Evolutionary conservation across 2,329 filamentous ascomycete genomes (phyloP), one percentile per base, ranked within the genome.

Genomic region (Curvularia hawaiiensis): DNA sequence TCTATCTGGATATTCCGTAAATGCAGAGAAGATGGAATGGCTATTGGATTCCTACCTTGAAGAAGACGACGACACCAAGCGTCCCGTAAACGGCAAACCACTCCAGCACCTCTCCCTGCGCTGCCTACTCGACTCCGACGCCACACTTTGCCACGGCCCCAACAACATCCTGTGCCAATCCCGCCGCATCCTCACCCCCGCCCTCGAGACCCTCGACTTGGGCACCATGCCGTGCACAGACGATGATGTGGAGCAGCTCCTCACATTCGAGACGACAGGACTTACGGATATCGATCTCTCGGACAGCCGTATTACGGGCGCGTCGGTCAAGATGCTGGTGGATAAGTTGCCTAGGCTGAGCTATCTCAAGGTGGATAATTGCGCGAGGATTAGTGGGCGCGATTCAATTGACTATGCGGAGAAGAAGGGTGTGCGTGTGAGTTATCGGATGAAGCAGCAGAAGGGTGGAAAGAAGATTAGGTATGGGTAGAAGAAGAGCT

Each of bases 381-480:
- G 78, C 47, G 51, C 51, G 2, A 49, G 64, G 7, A 69, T 80
- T 1, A 65, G 51, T 11, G 71, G 73, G 16, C 60, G 72, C 1
- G 79, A 80, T 65, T 79, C 77, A 0, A 67, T 80, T 4, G 68
- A 72, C 12, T 79, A 78, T 70, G 79, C 79, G 3, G 62, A 73
- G 48, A 54, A 50, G 6, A 73, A 73, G 56, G 78, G 78, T 0
- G 59, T 75, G 1, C 16, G 24, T 10, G 68, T 74, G 3, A 60
- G 59, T 18, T 66, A 53, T 45, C 52, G 31, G 31, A 68, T 65
- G 62, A 46, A 44, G 10, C 73, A 75, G 31, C 40, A 31, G 5
- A 59, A 55, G 16, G 61, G 64, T 4, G 59, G 60, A 16, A 56
- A 59, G 46, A 62, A 49, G 28, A 46, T 68, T 11, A 52, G 60